These are phyloP conservation scores for Ophiostoma triangulosporum DNA, from an alignment of 2,329 filamentous ascomycete genomes.

Conservation along the genomic window DNA sequence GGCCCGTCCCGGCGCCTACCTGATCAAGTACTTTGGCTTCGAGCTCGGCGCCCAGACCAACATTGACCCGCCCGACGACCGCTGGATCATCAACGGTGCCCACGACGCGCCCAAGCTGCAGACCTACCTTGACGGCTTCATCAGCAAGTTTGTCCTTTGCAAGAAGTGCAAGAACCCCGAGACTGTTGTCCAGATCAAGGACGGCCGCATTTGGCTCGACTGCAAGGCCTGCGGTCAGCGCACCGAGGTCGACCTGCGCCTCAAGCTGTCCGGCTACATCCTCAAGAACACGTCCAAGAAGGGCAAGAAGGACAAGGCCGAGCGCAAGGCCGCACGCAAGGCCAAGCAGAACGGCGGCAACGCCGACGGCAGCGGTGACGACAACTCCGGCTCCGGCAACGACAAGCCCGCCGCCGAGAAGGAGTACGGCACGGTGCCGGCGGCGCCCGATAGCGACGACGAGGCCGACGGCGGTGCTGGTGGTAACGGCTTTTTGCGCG, in stretches of 20 bases:
- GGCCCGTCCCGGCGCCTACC: conserved; percentile 79
- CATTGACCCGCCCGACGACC: conserved; percentile 90
- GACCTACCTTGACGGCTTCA: conserved; percentile 97
- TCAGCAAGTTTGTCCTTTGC: conserved; percentile 97
- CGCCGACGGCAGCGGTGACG: conserved; percentile 45
- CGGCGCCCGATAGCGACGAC: conserved; percentile 45
- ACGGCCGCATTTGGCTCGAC: conserved; percentile 80
- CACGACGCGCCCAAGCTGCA: conserved; percentile 93
- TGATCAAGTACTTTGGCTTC: conserved; percentile 99
- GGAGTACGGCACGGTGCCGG: conserved; percentile 37
- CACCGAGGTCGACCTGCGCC: conserved; percentile 76
- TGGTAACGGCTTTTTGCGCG: conserved; percentile 23
- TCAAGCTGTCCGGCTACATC: conserved; percentile 96
- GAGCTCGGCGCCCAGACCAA: conserved; percentile 98
- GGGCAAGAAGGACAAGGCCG: conserved; percentile 95
- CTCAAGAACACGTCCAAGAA: conserved; percentile 88
- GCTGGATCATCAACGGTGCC: conserved; percentile 99
- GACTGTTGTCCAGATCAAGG: conserved; percentile 91
- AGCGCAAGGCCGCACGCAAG: conserved; percentile 78
- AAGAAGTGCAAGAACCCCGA: conserved; percentile 99
- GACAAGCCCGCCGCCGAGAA: conserved; percentile 36
- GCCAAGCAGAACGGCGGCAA: conserved; percentile 63
- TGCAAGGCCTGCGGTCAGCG: conserved; percentile 98
- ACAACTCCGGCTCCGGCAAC: conserved; percentile 32
- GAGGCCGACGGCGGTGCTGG: conserved; percentile 31